A percentile compares a stretch with the other conserved stretches of the same genome.
These are phyloP conservation scores for Wallacemonas collosoma DNA, from an alignment of 208 protist species.

Conservation along the genomic window DNA sequence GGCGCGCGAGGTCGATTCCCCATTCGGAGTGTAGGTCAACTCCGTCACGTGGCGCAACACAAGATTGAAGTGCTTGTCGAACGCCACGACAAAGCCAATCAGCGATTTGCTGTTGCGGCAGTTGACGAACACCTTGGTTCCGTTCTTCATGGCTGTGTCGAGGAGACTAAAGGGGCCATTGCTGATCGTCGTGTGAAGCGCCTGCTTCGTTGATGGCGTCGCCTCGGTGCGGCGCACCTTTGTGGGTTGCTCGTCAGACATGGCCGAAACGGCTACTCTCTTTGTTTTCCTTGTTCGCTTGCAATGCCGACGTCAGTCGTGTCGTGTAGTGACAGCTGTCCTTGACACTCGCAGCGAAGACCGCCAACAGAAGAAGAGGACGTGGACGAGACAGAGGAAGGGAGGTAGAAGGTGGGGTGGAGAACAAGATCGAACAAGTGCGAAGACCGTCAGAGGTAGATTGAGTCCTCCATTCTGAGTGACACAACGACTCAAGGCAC, in stretches of 20 bases:
- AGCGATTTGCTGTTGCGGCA: constrained; percentile 99
- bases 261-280: background rate
- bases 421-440: constrained; percentile 12
- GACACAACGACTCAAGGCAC: no score
- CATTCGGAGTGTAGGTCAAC: constrained; percentile 84
- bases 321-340: no score
- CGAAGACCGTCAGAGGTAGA: no score
- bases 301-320: no score
- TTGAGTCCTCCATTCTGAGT: no score
- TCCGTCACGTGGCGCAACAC: constrained; percentile 94
- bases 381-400: constrained; percentile 12
- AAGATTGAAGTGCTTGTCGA: constrained; percentile 99
- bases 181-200: constrained; percentile 56
- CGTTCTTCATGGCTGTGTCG: constrained; percentile 75
- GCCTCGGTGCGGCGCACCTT: constrained; percentile 40
- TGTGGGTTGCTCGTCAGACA: constrained; percentile 37
- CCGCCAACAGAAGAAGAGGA: background rate
- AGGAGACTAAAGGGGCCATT: constrained; percentile 84
- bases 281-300: no score
- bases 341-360: no score
- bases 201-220: constrained; percentile 47
- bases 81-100: constrained; percentile 98
- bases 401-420: no score
- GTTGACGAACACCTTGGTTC: constrained; percentile 97
- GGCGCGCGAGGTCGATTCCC: constrained; percentile 95